Evolutionary conservation across 2,329 filamentous ascomycete genomes (phyloP).

Genomic region (Coleophoma eucalyptorum): DNA sequence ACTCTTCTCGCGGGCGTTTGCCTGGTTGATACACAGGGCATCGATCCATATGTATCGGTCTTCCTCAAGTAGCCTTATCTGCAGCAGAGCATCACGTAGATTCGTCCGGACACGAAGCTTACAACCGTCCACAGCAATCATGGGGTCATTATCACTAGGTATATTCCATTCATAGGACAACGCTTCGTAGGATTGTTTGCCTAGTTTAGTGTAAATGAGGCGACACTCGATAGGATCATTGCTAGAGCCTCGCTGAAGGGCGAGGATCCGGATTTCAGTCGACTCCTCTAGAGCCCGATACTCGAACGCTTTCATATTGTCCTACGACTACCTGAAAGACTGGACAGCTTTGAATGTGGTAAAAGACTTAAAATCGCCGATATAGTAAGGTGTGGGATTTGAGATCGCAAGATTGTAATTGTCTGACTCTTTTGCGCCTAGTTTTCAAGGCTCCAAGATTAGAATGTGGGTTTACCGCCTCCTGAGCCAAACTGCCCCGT

Average conservation of each 20-base stretch:
- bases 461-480: no score
- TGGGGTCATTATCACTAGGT: neutral
- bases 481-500: no score
- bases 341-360: no score
- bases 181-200: neutral
- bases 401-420: no score
- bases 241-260: neutral
- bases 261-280: neutral
- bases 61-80: neutral
- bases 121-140: neutral
- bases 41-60: neutral
- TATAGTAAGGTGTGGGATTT: no score
- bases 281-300: neutral
- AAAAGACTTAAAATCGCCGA: no score
- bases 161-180: neutral
- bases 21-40: no score
- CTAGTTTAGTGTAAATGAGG: neutral
- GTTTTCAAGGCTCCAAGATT: no score
- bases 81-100: neutral
- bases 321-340: no score
- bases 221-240: neutral
- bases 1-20: no score
- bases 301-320: neutral
- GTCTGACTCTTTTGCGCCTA: no score
- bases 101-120: neutral